A percentile compares a stretch with the other conserved stretches of the same genome.
phyloP scores from a whole-genome alignment of 75 land plant genomes.

The Gnetum montanum region DNA sequence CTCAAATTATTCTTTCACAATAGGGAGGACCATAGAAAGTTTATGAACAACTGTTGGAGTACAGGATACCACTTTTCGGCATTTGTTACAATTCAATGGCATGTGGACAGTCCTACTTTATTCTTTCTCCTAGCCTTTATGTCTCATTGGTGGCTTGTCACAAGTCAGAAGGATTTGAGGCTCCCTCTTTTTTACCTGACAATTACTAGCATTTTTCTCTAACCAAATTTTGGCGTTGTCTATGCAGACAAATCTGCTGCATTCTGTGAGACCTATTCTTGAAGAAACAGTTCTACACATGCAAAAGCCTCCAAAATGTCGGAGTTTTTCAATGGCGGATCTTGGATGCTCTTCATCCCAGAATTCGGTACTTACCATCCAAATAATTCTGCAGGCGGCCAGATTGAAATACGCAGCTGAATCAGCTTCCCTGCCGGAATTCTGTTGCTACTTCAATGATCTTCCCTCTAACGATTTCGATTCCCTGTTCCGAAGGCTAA shows the following conservation, averaged over 20 bases:
- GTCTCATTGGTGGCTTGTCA: too few relatives aligned
- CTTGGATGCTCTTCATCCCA: neutral
- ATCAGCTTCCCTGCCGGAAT: neutral
- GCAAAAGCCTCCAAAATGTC: neutral
- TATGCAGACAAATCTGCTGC: neutral
- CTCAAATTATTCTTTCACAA: too few relatives aligned
- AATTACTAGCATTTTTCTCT: too few relatives aligned
- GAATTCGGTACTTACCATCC: neutral
- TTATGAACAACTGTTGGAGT: too few relatives aligned
- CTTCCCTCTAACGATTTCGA: conserved; percentile 3
- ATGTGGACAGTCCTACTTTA: too few relatives aligned
- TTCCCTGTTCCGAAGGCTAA: neutral
- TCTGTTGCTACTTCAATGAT: neutral
- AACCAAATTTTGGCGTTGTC: too few relatives aligned
- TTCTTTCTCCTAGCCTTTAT: too few relatives aligned
- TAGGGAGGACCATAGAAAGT: too few relatives aligned
- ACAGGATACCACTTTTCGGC: too few relatives aligned
- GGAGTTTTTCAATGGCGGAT: neutral
- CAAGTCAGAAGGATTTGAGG: too few relatives aligned
- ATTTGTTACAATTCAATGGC: too few relatives aligned
- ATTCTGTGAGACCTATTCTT: neutral
- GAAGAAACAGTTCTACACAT: neutral
- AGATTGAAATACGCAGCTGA: neutral
- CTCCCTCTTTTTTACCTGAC: too few relatives aligned
- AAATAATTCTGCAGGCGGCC: neutral